Evolutionary conservation across 495 filamentous ascomycete genomes (phyloP).

Genomic region (Elasticomyces elasticus): DNA sequence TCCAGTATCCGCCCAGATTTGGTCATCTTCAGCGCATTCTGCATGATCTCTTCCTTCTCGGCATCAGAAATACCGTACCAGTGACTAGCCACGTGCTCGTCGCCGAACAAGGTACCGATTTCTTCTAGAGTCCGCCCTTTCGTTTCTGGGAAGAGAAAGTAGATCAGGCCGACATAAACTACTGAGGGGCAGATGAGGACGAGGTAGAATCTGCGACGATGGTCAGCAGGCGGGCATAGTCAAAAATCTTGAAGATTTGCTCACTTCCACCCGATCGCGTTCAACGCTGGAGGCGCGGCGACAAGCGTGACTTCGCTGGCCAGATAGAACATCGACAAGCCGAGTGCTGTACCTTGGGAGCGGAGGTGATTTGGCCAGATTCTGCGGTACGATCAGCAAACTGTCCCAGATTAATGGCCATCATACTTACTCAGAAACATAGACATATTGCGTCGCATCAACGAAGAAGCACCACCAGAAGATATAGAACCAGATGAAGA

Average conservation of each 20-base stretch:
- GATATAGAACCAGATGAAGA: conserved; percentile 42
- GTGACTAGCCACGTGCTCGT: conserved; percentile 12
- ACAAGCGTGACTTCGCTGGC: conserved; percentile 32
- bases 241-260: too few species aligned
- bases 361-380: conserved; percentile 45
- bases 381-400: background rate
- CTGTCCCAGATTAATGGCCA: background rate
- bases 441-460: conserved; percentile 44
- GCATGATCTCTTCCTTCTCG: conserved; percentile 19
- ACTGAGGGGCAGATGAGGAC: conserved; percentile 40
- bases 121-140: conserved; percentile 25
- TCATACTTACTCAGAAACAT: conserved; percentile 33
- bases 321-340: conserved; percentile 37
- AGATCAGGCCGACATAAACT: conserved; percentile 30
- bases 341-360: conserved; percentile 40
- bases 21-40: conserved; percentile 12
- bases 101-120: conserved; percentile 20
- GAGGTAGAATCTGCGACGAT: conserved; percentile 32
- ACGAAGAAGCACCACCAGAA: conserved; percentile 40
- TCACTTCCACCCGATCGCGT: conserved; percentile 24
- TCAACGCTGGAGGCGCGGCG: conserved; percentile 36
- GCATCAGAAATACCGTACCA: conserved; percentile 21
- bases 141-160: conserved; percentile 27
- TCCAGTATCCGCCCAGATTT: conserved; percentile 2
- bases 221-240: conserved; percentile 33